Base-by-base conservation (phyloP, 2,329 filamentous ascomycete species). In the Aspergillus sp. region DNA sequence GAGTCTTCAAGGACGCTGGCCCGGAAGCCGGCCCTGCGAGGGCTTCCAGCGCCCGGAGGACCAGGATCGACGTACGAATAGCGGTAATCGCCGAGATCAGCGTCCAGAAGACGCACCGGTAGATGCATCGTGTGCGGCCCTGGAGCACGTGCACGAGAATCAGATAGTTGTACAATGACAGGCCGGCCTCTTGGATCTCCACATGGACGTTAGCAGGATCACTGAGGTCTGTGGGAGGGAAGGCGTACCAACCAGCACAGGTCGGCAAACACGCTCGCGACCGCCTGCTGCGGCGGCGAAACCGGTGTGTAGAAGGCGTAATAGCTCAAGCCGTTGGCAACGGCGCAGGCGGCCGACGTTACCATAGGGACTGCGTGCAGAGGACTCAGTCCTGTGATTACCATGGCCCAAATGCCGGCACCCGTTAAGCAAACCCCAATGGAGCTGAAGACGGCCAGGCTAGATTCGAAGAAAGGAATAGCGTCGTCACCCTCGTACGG, bases 141-240 rank as follows among this genome's bases (percentile, higher is more conserved):
- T 38, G 43, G 21, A 54, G 52, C 20, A 47, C 47, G 29, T 50
- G 47, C 13, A 47, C 41, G 19, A 54, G 29, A 21, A 54, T 50
- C 19, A 50, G 52, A 14, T 54, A 54, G 14, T 48, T 50, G 52
- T 54, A 54, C n/a, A 54, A 47, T 19, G 52, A 50, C 29, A 54
- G 40, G n/a, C 52, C 52, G 20, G 29, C 47, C 14, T 54, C 52
- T 47, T 54, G 52, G 23, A 50, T 31, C 52, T 54, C n/a, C 9
- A 11, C 23, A 16, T 11, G 21, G 45, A 17, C 38, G 34, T 29
- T 29, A 16, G 31, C 9, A n/a, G 10, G 11, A 23, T 11, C 5
- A 11, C n/a, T 41, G 19, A 7, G 17, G 25, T 19, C 21, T 29
- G n/a, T n/a, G n/a, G n/a, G n/a, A 20, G 43, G 19, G 16, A 10